Base-by-base conservation (phyloP, 352 stramenopile species). In the Pythium graminicola region DNA sequence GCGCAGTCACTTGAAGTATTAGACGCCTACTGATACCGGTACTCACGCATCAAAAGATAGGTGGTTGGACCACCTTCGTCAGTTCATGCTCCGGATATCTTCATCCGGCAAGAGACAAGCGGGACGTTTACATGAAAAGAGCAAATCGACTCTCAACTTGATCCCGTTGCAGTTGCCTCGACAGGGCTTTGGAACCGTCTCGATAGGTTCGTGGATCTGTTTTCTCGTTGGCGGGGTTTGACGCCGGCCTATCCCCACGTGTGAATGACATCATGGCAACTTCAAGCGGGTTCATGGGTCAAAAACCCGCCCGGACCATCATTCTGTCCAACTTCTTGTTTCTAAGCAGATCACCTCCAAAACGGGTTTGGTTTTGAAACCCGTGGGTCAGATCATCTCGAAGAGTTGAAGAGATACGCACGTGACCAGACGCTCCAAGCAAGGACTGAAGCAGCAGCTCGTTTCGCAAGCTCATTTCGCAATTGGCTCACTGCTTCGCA, bases 1-100 rank as follows among this genome's bases (percentile, higher is more conserved):
- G 55, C 55, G 47, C 55, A 62, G 48, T 62, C 46, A 48, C 28
- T 29, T 6, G n/a, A n/a, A n/a, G n/a, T n/a, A n/a, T n/a, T n/a
- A n/a, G n/a, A n/a, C n/a, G n/a, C n/a, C n/a, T n/a, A n/a, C n/a
- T n/a, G n/a, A n/a, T n/a, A n/a, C n/a, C n/a, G n/a, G n/a, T n/a
- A n/a, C n/a, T n/a, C n/a, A 61, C 45, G 41, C 46, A 55, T 61
- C 54, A 54, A 38, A 8, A 17, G 14, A 33, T 24, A 23, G 27
- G 11, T 23, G 13, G 11, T 31, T 52, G 42, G 52, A 43, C 51
- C 52, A 52, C 33, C 4, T 20, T 29, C 28, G 23, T 29, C 11
- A 11, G 24, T 3, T 7, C 11, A 49, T 40, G 29, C 32, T 60
- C 53, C 44, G 53, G 53, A 60, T 60, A 23, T 60, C 24, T 52